A percentile compares a stretch with the other conserved stretches of the same genome.
phyloP scores from a whole-genome alignment of 2,329 filamentous ascomycete species.

The Fusarium sp. region DNA sequence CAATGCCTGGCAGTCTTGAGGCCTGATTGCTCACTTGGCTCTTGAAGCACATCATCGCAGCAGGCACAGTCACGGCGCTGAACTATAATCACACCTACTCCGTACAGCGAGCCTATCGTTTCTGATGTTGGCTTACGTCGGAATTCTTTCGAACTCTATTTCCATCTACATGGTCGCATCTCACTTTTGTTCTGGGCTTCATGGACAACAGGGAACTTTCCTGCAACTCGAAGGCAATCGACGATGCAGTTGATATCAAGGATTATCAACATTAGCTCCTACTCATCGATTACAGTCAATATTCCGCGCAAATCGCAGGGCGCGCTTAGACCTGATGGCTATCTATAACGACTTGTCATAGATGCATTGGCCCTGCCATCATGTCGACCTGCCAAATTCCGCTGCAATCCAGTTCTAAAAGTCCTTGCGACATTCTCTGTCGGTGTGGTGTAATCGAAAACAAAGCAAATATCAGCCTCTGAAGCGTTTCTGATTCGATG shows the following conservation, averaged over 20 bases:
- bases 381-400: background rate
- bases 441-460: slow-evolving; percentile 45
- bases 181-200: slow-evolving; percentile 13
- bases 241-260: background rate
- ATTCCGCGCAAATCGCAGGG: slow-evolving; percentile 11
- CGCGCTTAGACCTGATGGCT: background rate
- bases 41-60: slow-evolving; percentile 44
- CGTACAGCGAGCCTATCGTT: slow-evolving; percentile 21
- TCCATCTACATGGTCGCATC: background rate
- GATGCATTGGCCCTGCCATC: slow-evolving; percentile 7
- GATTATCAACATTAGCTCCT: background rate
- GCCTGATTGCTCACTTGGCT: slow-evolving; percentile 36
- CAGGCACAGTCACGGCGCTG: slow-evolving; percentile 26
- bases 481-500: slow-evolving; percentile 18
- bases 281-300: background rate
- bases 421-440: slow-evolving; percentile 42
- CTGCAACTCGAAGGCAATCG: background rate
- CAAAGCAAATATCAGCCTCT: slow-evolving; percentile 33
- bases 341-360: background rate
- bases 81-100: slow-evolving; percentile 29
- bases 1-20: slow-evolving; percentile 25
- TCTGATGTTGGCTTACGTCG: slow-evolving; percentile 9
- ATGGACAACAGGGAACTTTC: background rate
- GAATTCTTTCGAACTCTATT: slow-evolving; percentile 9
- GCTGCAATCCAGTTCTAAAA: slow-evolving; percentile 10